Evolutionary conservation across 257 asterid genomes (phyloP).

Genomic region (Solanum rostratum): DNA sequence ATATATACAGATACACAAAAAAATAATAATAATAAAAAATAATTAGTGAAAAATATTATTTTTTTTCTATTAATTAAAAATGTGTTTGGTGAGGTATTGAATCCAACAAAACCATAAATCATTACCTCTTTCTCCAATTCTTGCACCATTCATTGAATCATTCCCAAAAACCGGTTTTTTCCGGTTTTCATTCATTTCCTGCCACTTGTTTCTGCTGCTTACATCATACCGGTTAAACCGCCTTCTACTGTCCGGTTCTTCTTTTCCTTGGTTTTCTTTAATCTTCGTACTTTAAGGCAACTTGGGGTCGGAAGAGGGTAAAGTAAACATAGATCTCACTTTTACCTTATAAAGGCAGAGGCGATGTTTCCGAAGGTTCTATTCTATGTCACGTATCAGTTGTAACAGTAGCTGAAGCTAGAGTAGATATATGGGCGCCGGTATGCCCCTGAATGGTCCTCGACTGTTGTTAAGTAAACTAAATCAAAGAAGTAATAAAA

Average conservation of each 20-base stretch:
- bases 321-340: neutral
- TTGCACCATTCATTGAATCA: constrained; percentile 53
- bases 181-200: constrained; percentile 16
- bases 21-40: neutral
- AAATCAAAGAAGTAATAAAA: neutral
- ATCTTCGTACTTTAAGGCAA: neutral
- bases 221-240: neutral
- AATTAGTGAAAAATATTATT: neutral
- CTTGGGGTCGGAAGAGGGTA: fast-evolving
- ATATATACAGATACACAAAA: neutral
- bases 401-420: no score
- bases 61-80: neutral
- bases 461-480: no score
- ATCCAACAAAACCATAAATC: constrained; percentile 28
- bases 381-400: no score
- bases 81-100: constrained; percentile 34
- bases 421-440: no score
- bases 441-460: no score
- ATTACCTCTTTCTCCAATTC: constrained; percentile 3
- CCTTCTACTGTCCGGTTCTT: neutral
- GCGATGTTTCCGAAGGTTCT: no score
- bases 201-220: constrained; percentile 26
- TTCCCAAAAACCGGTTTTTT: constrained; percentile 38
- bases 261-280: neutral
- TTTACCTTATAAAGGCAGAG: neutral